A percentile compares a stretch with the other conserved stretches of the same genome.
These are phyloP conservation scores for Pelargonium myrrhifolium DNA, from an alignment of 441 rosid genomes.

Conservation along the genomic window DNA sequence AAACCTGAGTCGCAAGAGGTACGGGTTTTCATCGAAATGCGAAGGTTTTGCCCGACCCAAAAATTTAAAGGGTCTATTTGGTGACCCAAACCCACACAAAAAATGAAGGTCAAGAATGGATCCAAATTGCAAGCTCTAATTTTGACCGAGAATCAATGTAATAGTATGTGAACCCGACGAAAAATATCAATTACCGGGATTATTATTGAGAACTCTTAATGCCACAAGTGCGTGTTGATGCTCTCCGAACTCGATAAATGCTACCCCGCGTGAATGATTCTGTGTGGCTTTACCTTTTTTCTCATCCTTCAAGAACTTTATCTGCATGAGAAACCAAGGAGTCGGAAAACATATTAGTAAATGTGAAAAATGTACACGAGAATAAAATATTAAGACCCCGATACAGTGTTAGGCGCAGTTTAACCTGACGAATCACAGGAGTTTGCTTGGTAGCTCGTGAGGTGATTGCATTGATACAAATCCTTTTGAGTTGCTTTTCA, in stretches of 20 bases:
- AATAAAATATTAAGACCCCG: conserved; percentile 4
- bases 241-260: conserved; percentile 76
- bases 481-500: conserved; percentile 54
- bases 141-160: background rate
- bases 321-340: conserved; percentile 32
- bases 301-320: conserved; percentile 58
- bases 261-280: conserved; percentile 74
- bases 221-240: conserved; percentile 90
- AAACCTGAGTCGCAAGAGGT: no score
- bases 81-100: no score
- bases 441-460: conserved; percentile 91
- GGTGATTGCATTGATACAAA: conserved; percentile 63
- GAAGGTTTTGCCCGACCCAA: no score
- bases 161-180: background rate
- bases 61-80: no score
- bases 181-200: conserved; percentile 55
- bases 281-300: conserved; percentile 57
- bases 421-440: conserved; percentile 72
- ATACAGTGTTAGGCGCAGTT: background rate
- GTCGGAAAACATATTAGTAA: background rate
- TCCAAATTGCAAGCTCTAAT: no score
- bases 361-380: background rate
- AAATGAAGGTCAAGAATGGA: no score
- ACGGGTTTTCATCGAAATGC: no score
- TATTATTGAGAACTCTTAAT: conserved; percentile 81